Conservation (phyloP, 2,329 filamentous ascomycete genomes). For the Beauveria sp. region DNA sequence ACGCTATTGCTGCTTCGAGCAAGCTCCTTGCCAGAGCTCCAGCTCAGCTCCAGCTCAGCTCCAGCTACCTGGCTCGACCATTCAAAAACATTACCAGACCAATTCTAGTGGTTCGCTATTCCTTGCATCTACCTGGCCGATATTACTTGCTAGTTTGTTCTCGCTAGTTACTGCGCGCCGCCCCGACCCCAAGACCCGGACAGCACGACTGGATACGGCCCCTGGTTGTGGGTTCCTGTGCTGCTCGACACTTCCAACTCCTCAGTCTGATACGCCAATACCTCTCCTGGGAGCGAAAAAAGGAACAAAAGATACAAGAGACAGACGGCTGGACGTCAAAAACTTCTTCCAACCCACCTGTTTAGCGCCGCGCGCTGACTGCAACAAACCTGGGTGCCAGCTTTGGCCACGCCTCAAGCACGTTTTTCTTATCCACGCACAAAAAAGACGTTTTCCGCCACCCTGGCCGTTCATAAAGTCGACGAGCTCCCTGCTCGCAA, state of each 20-base stretch:
- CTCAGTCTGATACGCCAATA: background rate
- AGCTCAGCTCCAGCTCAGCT: background rate
- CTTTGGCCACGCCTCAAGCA: background rate
- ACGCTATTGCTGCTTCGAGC: slow-evolving; percentile 4
- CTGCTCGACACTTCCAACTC: background rate
- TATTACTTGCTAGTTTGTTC: background rate
- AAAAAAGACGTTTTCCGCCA: background rate
- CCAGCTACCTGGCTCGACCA: slow-evolving; percentile 8
- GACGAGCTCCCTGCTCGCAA: background rate
- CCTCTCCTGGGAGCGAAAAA: background rate
- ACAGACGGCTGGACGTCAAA: background rate
- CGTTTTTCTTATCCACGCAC: slow-evolving; percentile 8
- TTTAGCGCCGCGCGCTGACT: slow-evolving; percentile 8
- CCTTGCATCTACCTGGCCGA: background rate
- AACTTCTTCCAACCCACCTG: slow-evolving; percentile 6
- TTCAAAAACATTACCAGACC: background rate
- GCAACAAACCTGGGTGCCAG: background rate
- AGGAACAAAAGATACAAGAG: background rate
- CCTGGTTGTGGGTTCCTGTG: background rate
- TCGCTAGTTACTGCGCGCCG: background rate
- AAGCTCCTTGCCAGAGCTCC: slow-evolving; percentile 2
- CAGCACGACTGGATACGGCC: background rate
- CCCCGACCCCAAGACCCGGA: background rate
- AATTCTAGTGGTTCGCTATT: background rate
- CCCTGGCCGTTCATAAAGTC: background rate